These are phyloP conservation scores for Cichorium intybus DNA, from an alignment of 140 eudicot species.

Conservation along the genomic window DNA sequence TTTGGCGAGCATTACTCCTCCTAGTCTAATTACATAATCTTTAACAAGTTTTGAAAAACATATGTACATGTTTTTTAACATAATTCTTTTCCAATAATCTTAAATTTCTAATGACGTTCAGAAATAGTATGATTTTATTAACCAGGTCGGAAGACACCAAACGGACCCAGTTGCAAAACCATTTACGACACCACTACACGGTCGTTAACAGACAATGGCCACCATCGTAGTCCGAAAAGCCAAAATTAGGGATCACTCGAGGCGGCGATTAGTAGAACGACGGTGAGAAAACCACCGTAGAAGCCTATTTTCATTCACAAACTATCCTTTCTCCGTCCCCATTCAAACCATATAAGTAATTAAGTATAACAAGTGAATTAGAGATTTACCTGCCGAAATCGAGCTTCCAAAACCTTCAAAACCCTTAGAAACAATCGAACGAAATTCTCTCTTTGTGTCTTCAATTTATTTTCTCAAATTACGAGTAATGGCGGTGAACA, in stretches of 20 bases:
- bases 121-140: too few relatives aligned
- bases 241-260: not conserved
- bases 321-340: not conserved
- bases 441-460: not conserved
- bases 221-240: not conserved
- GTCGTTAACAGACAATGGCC: not conserved
- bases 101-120: too few relatives aligned
- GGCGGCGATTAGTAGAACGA: not conserved
- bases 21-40: too few relatives aligned
- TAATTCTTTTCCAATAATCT: not conserved
- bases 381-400: constrained; percentile 14
- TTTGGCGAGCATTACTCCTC: too few relatives aligned
- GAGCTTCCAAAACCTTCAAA: constrained; percentile 9
- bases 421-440: not conserved
- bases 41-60: too few relatives aligned
- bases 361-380: not conserved
- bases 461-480: not conserved
- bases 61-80: not conserved
- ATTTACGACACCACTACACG: not conserved
- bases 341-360: constrained; percentile 2
- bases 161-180: too few relatives aligned
- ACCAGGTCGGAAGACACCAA: too few relatives aligned
- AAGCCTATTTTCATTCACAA: not conserved
- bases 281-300: not conserved
- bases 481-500: not conserved